Conservation (phyloP, 1,284 basidiomycete species). For the Bjerkandera adusta region DNA sequence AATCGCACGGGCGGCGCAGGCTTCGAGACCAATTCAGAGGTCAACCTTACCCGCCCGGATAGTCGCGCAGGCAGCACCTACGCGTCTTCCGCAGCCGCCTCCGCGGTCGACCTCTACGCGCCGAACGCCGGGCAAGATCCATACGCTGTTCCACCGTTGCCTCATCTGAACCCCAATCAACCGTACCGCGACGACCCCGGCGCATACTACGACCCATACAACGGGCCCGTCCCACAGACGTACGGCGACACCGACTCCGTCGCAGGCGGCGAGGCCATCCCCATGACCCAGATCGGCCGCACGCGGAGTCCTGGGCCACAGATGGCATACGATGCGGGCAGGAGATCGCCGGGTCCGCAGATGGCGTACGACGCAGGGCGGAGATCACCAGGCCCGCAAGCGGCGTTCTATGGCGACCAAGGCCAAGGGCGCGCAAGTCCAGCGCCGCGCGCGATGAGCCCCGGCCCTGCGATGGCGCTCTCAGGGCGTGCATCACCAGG, state of each 20-base stretch:
- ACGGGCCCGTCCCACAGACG: constrained; percentile 65
- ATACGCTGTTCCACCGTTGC: constrained; percentile 81
- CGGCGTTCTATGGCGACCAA: constrained; percentile 30
- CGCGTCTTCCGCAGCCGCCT: constrained; percentile 44
- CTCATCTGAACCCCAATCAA: constrained; percentile 69
- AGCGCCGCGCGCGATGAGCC: constrained; percentile 28
- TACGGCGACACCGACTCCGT: constrained; percentile 45
- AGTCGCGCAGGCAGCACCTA: constrained; percentile 34
- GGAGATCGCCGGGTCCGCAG: constrained; percentile 18
- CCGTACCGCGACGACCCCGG: constrained; percentile 73
- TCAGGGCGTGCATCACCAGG: constrained; percentile 44
- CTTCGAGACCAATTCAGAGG: constrained; percentile 60
- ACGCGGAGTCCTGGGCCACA: constrained; percentile 44
- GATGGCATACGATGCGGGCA: constrained; percentile 20
- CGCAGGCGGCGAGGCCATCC: constrained; percentile 52
- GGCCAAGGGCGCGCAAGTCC: constrained; percentile 22
- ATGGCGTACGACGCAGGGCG: constrained; percentile 16
- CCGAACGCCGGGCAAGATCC: constrained; percentile 47
- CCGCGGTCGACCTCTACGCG: constrained; percentile 42
- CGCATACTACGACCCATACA: constrained; percentile 72
- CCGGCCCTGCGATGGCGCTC: constrained; percentile 28
- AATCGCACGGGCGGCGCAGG: constrained; percentile 60
- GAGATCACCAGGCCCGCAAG: constrained; percentile 34
- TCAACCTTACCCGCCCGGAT: constrained; percentile 49
- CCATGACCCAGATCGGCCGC: constrained; percentile 70